Evolutionary conservation across 2,329 filamentous ascomycete species (phyloP), one percentile per base, ranked within the genome.

Genomic region (Aspergillus persii): DNA sequence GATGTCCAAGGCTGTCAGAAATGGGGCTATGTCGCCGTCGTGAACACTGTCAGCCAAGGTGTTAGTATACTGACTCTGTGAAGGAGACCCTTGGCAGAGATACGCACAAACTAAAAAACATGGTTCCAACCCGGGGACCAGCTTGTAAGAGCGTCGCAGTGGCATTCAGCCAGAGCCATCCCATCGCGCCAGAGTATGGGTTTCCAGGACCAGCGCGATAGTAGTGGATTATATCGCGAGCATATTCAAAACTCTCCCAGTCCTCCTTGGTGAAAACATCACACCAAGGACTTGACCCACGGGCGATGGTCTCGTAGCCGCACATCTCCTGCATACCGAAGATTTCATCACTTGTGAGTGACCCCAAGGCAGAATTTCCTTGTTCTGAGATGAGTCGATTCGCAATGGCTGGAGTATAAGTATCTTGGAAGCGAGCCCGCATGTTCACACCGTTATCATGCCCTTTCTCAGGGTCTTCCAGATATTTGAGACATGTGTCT

Each of bases 291-390:
- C 82, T 85, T 26, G 70, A 73, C 6, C 84, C 84, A 58, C 80
- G 77, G 0, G 80, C 80, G 2, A 82, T 78, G 0, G 76, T 83
- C 69, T 86, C 84, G 62, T 86, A 87, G 1, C 82, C 84, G 66
- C 84, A 86, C 75, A 86, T 80, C 63, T 86, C 83, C 68, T 86
- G 84, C 84, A 86, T 86, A 59, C 80, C 77, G 65, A 81, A 86
- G 41, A 86, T 69, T 56, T 86, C 83, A 3, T 74, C 65, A 50
- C 79, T 74, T 0, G 71, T 74, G 57, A 84, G 77, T 33, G 77
- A 79, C n/a, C 80, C 72, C 5, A 75, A 62, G 1, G 67, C 64
- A 6, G 50, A 29, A 48, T 73, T 73, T 1, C 53, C 48, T 31
- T 71, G 56, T 6, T 64, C 55, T 1, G 44, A 18, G 36, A 66